These are phyloP conservation scores for Udeniomyces megalosporus DNA, from an alignment of 768 basidiomycete genomes.

Conservation along the genomic window DNA sequence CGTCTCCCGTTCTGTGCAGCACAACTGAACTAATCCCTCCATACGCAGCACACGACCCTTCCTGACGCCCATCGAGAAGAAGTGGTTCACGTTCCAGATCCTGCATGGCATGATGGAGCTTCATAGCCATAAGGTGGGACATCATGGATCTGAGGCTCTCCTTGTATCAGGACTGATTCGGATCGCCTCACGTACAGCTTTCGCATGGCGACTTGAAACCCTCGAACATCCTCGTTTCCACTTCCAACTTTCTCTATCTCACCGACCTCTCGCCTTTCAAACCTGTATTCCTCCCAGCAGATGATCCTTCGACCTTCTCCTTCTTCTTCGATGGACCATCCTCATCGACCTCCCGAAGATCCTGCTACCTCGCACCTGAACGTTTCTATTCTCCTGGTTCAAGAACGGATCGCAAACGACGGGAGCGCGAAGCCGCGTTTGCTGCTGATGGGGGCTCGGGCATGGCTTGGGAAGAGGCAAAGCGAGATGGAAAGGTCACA, in stretches of 20 bases:
- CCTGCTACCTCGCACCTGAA: conserved; percentile 92
- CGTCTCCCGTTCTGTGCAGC: no score
- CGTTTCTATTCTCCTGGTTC: conserved; percentile 76
- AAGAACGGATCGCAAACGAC: conserved; percentile 31
- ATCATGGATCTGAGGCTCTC: neutral
- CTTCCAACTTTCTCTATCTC: conserved; percentile 88
- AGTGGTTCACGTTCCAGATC: conserved; percentile 92
- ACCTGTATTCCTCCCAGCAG: conserved; percentile 82
- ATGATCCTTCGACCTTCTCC: conserved; percentile 93
- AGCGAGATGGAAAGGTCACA: conserved; percentile 64
- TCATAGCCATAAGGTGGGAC: conserved; percentile 45
- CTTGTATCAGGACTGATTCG: no score
- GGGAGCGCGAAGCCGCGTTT: neutral
- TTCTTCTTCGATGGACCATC: conserved; percentile 85
- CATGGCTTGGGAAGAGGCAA: conserved; percentile 31
- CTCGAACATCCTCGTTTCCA: conserved; percentile 88
- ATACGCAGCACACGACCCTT: conserved; percentile 76
- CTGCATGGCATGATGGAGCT: conserved; percentile 69
- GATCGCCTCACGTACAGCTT: conserved; percentile 37
- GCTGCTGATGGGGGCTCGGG: no score
- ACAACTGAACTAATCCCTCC: neutral
- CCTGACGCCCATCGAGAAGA: conserved; percentile 78
- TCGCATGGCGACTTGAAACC: conserved; percentile 97
- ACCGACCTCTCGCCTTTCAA: conserved; percentile 94
- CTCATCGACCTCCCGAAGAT: conserved; percentile 53